These are phyloP conservation scores for Euryodendron excelsum DNA, from an alignment of 148 eudicot genomes.

Conservation along the genomic window DNA sequence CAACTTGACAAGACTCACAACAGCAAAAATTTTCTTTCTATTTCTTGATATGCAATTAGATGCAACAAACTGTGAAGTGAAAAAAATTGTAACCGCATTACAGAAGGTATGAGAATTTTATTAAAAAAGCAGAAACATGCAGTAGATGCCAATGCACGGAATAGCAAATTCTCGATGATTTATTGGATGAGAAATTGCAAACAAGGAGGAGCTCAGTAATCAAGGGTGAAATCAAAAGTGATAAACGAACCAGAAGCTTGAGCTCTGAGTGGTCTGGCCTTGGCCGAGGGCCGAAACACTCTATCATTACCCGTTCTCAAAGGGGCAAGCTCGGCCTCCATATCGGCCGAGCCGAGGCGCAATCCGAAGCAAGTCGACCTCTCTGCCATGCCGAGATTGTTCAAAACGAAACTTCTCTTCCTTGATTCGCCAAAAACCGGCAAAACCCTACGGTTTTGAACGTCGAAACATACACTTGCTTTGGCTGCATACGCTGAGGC, in stretches of 20 bases:
- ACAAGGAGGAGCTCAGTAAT: not conserved
- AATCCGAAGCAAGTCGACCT: conserved; percentile 29
- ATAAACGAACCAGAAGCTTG: conserved; percentile 56
- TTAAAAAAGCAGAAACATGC: too few species aligned
- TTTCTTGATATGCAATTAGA: not conserved
- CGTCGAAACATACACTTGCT: conserved; percentile 31
- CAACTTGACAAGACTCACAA: too few species aligned
- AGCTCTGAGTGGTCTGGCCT: conserved; percentile 66
- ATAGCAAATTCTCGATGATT: not conserved
- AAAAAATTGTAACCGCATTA: too few species aligned
- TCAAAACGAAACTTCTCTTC: conserved; percentile 19
- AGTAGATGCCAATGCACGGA: too few species aligned
- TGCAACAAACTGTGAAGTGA: not conserved
- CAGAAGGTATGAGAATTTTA: too few species aligned
- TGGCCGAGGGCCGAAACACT: conserved; percentile 41
- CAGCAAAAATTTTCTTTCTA: not conserved
- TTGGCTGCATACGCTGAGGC: conserved; percentile 40
- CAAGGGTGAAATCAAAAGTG: not conserved
- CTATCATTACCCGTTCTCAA: conserved; percentile 42
- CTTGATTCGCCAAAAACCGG: conserved; percentile 25
- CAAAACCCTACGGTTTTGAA: conserved; percentile 31
- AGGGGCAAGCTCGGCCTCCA: conserved; percentile 48
- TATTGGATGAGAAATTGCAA: not conserved
- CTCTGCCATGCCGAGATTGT: conserved; percentile 29
- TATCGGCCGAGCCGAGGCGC: conserved; percentile 29